Evolutionary conservation across 2,329 filamentous ascomycete genomes (phyloP), one percentile per base, ranked within the genome.

Genomic region (Chaetomium strumarium): DNA sequence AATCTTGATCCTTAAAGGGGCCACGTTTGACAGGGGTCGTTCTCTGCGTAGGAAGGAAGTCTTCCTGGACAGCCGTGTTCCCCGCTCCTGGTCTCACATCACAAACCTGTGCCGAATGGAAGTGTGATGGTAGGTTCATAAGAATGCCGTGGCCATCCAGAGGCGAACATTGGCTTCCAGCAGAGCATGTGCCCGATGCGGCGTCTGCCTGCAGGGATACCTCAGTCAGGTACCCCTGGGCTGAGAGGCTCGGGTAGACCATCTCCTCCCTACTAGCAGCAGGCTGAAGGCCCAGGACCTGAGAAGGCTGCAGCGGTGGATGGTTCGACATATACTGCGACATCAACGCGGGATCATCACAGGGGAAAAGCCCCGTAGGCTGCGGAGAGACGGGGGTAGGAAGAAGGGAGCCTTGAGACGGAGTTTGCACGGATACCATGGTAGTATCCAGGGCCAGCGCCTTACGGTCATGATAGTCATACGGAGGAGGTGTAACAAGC

Each of bases 1-100:
- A 69, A 10, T 67, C 67, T n/a, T 71, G 68, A 47, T 78, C 75
- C 53, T 73, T 77, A 65, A 83, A 83, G 2, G 78, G 79, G 0
- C 78, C 78, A 11, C 79, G 70, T 50, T 69, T 71, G 8, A 70
- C 66, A 7, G 70, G 64, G 8, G 69, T 66, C 2, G 69, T 67
- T 38, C 67, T 65, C 49, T 70, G 64, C 40, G 68, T 64, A 4
- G 66, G 60, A 20, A 66, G 65, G 14, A 71, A 62, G 46, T 72
- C 68, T 31, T 39, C 55, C 13, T 57, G 53, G 17, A 46, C 43
- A 38, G 55, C 54, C 16, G 57, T 17, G 8, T 45, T 49, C 16
- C 54, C 59, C 5, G 51, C 46, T 12, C 54, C 55, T 11, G 45
- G 48, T 6, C 57, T 41, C 16, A 55, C 45, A 17, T 56, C 53